Evolutionary conservation across 106 monocot genomes (phyloP).

Genomic region (Dioscorea dumetorum): DNA sequence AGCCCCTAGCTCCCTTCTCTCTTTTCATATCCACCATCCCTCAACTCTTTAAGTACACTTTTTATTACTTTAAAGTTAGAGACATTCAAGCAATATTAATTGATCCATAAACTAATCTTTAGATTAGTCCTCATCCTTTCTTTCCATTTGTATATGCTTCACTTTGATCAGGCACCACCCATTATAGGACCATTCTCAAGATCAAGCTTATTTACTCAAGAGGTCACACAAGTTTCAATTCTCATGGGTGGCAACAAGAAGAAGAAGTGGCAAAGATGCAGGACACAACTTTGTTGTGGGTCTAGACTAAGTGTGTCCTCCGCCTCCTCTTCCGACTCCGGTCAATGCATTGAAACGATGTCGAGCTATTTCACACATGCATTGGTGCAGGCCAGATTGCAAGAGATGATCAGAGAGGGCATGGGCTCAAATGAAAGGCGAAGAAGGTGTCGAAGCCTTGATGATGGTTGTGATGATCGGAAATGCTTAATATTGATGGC

Average conservation of each 20-base stretch:
- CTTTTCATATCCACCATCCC: too few species aligned
- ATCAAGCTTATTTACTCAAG: too few species aligned
- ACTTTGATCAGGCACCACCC: neutral
- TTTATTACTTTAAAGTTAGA: too few species aligned
- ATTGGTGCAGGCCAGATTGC: constrained; percentile 45
- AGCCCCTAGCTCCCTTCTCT: too few species aligned
- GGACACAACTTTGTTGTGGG: constrained; percentile 32
- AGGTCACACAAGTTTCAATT: neutral
- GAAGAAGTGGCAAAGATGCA: constrained; percentile 2
- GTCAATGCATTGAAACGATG: constrained; percentile 1
- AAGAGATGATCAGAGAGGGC: constrained; percentile 24
- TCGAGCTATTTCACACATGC: constrained; percentile 23
- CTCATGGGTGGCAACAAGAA: constrained; percentile 9
- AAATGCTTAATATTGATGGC: constrained; percentile 35
- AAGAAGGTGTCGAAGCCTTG: neutral
- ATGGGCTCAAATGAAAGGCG: neutral
- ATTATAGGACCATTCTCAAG: neutral
- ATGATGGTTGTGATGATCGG: neutral
- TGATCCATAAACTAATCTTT: too few species aligned
- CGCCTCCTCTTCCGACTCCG: constrained; percentile 5
- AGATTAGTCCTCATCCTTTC: neutral
- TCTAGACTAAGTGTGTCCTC: constrained; percentile 28
- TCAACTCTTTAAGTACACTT: too few species aligned
- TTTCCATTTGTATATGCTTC: constrained; percentile 5
- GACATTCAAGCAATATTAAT: too few species aligned